Conservation (phyloP, 805 yeast genomes). For the Yamadazyma paraphyllophila region DNA sequence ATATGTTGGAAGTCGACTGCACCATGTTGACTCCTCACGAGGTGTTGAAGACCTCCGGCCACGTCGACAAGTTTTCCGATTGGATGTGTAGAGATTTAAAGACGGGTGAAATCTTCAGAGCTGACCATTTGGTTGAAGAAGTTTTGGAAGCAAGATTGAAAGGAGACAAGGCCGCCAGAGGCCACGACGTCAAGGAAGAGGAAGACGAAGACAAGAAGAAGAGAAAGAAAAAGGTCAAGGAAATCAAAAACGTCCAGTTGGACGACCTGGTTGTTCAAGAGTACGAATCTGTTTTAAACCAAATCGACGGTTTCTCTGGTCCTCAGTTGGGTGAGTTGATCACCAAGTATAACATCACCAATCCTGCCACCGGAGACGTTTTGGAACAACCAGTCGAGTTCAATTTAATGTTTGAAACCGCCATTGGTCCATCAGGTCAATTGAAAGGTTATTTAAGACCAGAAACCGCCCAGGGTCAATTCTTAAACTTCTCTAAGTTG, state of each 20-base stretch:
- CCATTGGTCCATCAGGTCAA: constrained; percentile 98
- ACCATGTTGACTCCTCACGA: constrained; percentile 98
- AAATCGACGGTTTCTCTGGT: constrained; percentile 95
- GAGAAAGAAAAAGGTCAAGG: constrained; percentile 87
- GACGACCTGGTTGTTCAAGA: constrained; percentile 78
- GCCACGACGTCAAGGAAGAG: constrained; percentile 52
- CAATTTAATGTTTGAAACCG: constrained; percentile 98
- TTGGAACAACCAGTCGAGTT: constrained; percentile 91
- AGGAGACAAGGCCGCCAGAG: constrained; percentile 97
- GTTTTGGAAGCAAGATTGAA: constrained; percentile 93
- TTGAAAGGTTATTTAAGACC: constrained; percentile 95
- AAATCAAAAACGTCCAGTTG: constrained; percentile 81
- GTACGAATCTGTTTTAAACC: constrained; percentile 83
- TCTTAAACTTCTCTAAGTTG: constrained; percentile 89
- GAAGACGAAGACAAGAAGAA: constrained; percentile 70
- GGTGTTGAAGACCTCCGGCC: constrained; percentile 97
- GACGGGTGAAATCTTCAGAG: constrained; percentile 97
- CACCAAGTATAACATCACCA: constrained; percentile 75
- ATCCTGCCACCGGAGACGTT: constrained; percentile 86
- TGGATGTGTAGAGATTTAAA: constrained; percentile 98
- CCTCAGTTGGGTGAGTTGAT: constrained; percentile 88
- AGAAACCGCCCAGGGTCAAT: constrained; percentile 99
- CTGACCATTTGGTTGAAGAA: constrained; percentile 97
- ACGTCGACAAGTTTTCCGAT: constrained; percentile 97
- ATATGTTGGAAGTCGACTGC: constrained; percentile 97